Evolutionary conservation across 179 eudicot species (phyloP).

Genomic region (Silene coronaria): DNA sequence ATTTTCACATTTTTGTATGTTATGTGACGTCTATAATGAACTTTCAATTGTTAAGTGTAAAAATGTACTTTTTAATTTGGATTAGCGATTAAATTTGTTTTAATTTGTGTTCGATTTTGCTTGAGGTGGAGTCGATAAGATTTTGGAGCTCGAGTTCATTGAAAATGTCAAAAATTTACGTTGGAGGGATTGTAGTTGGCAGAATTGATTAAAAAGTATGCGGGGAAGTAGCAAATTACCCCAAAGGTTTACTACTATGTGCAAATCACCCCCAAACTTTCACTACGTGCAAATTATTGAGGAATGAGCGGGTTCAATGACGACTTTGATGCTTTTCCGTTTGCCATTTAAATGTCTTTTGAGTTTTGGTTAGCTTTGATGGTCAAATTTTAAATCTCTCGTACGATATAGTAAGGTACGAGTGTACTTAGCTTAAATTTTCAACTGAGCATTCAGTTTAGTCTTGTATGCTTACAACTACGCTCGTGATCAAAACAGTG

Average conservation of each 20-base stretch:
- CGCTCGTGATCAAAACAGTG: background rate
- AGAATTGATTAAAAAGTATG: too few relatives aligned
- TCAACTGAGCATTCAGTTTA: too few relatives aligned
- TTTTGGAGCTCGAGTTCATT: background rate
- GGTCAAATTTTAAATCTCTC: slow-evolving; percentile 69
- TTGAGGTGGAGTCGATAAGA: slow-evolving; percentile 1
- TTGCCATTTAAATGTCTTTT: slow-evolving; percentile 45
- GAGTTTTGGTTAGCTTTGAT: slow-evolving; percentile 36
- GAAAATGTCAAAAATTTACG: slow-evolving; percentile 58
- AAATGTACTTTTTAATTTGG: background rate
- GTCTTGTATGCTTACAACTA: too few relatives aligned
- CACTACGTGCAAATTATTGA: too few relatives aligned
- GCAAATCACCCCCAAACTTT: too few relatives aligned
- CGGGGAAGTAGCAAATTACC: too few relatives aligned
- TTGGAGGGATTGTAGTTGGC: slow-evolving; percentile 87
- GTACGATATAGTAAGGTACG: slow-evolving; percentile 53
- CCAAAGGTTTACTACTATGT: too few relatives aligned
- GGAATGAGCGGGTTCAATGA: slow-evolving; percentile 55
- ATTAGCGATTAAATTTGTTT: background rate
- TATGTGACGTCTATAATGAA: background rate
- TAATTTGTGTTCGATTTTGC: background rate
- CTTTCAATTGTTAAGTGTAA: background rate
- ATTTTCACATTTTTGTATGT: background rate
- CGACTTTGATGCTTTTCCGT: slow-evolving; percentile 75
- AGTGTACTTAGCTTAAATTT: too few relatives aligned